Evolutionary conservation across 2,329 filamentous ascomycete genomes (phyloP).

Genomic region (Scedosporium minutisporum): DNA sequence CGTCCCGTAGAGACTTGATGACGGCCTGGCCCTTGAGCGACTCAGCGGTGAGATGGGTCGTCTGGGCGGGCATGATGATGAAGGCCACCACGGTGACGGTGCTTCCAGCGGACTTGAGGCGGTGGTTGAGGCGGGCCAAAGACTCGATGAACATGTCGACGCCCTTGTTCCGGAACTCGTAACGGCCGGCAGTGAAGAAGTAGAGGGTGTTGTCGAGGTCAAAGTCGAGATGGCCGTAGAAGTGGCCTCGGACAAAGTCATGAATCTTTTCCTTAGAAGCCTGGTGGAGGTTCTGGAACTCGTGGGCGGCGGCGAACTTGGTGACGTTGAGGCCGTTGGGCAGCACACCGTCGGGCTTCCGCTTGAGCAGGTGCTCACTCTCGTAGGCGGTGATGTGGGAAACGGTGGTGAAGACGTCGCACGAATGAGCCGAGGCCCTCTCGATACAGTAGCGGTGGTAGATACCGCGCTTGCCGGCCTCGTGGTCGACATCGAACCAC

Average conservation of each 20-base stretch:
- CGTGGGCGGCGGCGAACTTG: conserved; percentile 45
- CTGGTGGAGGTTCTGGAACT: conserved; percentile 83
- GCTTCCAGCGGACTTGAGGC: conserved; percentile 80
- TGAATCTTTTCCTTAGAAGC: conserved; percentile 97
- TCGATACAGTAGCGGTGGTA: conserved; percentile 99
- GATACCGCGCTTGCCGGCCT: conserved; percentile 95
- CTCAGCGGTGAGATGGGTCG: conserved; percentile 87
- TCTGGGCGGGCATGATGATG: conserved; percentile 97
- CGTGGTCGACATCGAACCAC: conserved; percentile 90
- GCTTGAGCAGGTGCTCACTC: conserved; percentile 92
- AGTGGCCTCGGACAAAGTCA: conserved; percentile 95
- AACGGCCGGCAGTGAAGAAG: conserved; percentile 93
- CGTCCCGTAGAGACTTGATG: conserved; percentile 91
- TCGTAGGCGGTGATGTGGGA: conserved; percentile 98
- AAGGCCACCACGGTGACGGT: conserved; percentile 89
- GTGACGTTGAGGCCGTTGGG: conserved; percentile 97
- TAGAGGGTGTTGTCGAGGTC: conserved; percentile 95
- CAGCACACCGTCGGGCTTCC: conserved; percentile 92
- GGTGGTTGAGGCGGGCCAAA: conserved; percentile 85
- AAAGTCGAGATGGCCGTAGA: conserved; percentile 97
- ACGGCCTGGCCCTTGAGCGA: conserved; percentile 94
- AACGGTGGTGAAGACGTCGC: conserved; percentile 96
- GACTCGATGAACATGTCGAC: conserved; percentile 99
- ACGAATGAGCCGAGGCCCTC: conserved; percentile 79
- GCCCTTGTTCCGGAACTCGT: conserved; percentile 97